phyloP scores from a whole-genome alignment of 371 early-diverging fungal species.

The Massospora cicadina region DNA sequence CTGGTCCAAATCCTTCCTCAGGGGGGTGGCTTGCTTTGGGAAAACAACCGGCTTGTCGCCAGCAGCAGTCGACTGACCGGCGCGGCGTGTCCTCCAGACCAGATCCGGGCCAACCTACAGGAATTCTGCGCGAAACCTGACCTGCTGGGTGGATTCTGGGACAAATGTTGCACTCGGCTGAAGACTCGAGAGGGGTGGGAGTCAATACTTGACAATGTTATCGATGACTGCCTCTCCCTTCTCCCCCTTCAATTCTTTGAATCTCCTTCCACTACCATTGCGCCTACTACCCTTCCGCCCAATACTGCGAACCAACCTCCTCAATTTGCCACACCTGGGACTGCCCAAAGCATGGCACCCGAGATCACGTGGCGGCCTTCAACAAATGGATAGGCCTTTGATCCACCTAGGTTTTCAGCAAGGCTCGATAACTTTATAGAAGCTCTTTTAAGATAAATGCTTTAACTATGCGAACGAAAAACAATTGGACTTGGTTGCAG shows the following conservation, averaged over 20 bases:
- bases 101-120: conserved; percentile 2
- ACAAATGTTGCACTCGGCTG: not conserved
- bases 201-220: conserved; percentile 11
- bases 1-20: conserved; percentile 71
- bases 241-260: not conserved
- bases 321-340: no score
- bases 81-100: conserved; percentile 2
- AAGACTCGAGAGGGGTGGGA: conserved; percentile 19
- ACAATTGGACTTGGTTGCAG: no score
- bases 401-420: no score
- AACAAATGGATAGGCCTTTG: no score
- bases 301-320: no score
- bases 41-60: conserved; percentile 64
- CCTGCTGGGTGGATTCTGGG: not conserved
- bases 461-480: no score
- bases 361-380: no score
- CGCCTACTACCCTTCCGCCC: no score
- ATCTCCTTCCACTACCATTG: not conserved
- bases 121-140: conserved; percentile 13
- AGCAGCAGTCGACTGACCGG: conserved; percentile 30
- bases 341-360: no score
- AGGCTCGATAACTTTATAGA: no score
- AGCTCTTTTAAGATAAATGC: no score
- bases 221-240: conserved; percentile 1
- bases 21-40: conserved; percentile 70